phyloP scores from a whole-genome alignment of 2,329 filamentous ascomycete genomes.

The Phyllosticta citrichinensis region DNA sequence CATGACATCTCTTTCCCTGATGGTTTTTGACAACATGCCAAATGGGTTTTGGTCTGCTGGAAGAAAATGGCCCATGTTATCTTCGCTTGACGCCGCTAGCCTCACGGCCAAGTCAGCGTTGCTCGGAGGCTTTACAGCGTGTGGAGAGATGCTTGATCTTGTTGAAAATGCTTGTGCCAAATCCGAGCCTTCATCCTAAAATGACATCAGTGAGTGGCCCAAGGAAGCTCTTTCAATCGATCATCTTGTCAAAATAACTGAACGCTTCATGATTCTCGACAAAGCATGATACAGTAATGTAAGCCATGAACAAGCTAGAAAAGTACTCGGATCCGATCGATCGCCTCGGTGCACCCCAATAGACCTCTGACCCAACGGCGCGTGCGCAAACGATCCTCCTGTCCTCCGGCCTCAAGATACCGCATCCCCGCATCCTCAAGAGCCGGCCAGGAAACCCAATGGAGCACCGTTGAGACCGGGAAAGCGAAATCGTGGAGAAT shows the following conservation, averaged over 20 bases:
- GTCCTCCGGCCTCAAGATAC: neutral
- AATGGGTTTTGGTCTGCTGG: slow-evolving; percentile 8
- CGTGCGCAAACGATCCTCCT: neutral
- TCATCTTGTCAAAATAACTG: neutral
- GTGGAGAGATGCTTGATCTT: neutral
- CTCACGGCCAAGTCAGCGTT: neutral
- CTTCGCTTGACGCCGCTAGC: neutral
- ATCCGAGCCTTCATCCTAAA: neutral
- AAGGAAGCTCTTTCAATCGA: neutral
- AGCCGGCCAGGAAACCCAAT: neutral
- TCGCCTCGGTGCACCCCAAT: neutral
- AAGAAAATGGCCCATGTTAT: neutral
- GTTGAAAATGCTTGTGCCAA: neutral
- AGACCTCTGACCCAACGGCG: neutral
- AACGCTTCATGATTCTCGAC: neutral
- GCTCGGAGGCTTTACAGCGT: neutral
- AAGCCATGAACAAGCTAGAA: neutral
- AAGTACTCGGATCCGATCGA: neutral
- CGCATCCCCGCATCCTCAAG: neutral
- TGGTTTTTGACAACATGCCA: slow-evolving; percentile 9
- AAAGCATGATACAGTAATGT: neutral
- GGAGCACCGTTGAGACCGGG: neutral
- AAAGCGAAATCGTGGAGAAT: neutral
- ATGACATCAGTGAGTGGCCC: neutral
- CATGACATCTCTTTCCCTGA: slow-evolving; percentile 12